phyloP scores from a whole-genome alignment of 768 basidiomycete genomes.

The Kwoniella sp. region DNA sequence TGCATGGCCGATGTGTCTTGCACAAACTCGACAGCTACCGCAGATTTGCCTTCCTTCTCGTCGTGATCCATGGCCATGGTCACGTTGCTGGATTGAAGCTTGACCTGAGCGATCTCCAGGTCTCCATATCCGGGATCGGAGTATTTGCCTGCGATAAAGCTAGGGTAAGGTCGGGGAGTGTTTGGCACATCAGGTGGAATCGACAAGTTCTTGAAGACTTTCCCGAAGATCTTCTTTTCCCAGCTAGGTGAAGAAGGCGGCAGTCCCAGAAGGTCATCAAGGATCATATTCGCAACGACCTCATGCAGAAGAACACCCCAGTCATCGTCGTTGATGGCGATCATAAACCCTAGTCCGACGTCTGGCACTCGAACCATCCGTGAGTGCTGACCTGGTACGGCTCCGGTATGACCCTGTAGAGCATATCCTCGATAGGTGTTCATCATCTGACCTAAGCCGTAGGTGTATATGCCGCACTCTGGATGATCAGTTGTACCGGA shows the following conservation, averaged over 20 bases:
- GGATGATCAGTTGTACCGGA: constrained; percentile 2
- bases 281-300: constrained; percentile 13
- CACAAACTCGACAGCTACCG: too few species aligned
- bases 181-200: neutral
- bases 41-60: too few species aligned
- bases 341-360: constrained; percentile 33
- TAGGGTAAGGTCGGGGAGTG: constrained; percentile 3
- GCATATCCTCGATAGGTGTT: constrained; percentile 39
- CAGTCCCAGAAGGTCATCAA: constrained; percentile 28
- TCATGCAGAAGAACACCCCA: constrained; percentile 8
- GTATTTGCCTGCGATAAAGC: constrained; percentile 12
- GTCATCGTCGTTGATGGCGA: constrained; percentile 40
- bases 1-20: neutral
- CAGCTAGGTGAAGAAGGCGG: neutral
- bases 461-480: constrained; percentile 23
- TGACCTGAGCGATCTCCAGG: constrained; percentile 12
- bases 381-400: constrained; percentile 41
- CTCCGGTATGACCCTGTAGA: constrained; percentile 37
- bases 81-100: constrained; percentile 1
- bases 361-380: constrained; percentile 38
- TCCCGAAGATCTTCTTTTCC: constrained; percentile 15
- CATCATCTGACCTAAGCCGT: constrained; percentile 41
- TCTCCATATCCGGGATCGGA: constrained; percentile 19
- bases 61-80: too few species aligned
- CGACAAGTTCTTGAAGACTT: neutral